These are phyloP conservation scores for Colletotrichum cordylinicola DNA, from an alignment of 2,329 filamentous ascomycete genomes.

Conservation along the genomic window DNA sequence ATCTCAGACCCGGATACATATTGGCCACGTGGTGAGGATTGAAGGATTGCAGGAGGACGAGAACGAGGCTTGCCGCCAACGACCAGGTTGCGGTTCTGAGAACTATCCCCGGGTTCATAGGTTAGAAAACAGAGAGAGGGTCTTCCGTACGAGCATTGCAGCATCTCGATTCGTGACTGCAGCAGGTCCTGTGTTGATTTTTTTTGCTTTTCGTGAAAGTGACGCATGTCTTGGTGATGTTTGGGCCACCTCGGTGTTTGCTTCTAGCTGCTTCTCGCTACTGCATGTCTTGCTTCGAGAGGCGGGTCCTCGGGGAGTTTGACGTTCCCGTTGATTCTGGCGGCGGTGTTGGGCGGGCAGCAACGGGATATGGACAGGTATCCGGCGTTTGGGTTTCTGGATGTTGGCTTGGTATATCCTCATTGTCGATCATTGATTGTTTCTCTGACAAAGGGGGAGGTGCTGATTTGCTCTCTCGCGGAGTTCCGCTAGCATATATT, in stretches of 20 bases:
- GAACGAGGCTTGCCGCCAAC: neutral
- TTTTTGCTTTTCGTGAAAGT: neutral
- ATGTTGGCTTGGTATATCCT: neutral
- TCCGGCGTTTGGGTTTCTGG: neutral
- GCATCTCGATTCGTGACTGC: neutral
- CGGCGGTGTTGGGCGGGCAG: neutral
- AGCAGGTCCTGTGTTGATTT: neutral
- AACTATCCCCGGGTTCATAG: neutral
- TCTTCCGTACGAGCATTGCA: neutral
- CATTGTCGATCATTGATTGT: neutral
- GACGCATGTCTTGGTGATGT: neutral
- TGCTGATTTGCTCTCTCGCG: neutral
- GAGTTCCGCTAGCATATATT: neutral
- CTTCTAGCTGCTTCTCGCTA: neutral
- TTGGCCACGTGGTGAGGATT: neutral
- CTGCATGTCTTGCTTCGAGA: neutral
- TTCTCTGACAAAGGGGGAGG: neutral
- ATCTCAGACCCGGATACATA: neutral
- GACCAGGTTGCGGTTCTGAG: neutral
- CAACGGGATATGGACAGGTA: neutral
- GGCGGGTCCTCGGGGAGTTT: neutral
- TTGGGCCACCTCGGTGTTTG: neutral
- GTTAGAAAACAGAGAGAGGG: neutral
- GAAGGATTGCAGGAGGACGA: neutral
- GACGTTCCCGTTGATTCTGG: neutral